Base-by-base conservation (phyloP, 257 asterid genomes). In the Solanum lycopersicoides region DNA sequence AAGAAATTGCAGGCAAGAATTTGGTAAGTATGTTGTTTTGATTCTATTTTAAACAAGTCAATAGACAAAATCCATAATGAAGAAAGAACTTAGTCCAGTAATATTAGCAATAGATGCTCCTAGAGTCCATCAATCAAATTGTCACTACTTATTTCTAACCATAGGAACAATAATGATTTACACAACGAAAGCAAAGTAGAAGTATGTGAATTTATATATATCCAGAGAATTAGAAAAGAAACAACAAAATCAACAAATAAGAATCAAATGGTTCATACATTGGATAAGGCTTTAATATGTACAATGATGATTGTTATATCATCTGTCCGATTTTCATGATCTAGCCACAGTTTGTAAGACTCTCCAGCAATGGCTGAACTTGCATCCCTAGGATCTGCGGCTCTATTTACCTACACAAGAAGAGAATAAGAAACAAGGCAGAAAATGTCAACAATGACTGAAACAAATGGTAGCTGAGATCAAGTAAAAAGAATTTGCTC, bases 261-360 rank as follows among this genome's bases (percentile, higher is more conserved):
- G 91, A 90, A 74, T 91, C 71, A 86, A 85, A 85, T 56, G 83
- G 86, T 91, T 92, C 94, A 93, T 91, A 92, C 97, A 93, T 90
- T 88, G 86, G 92, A 86, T 89, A 90, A 88, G 92, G 92, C 94
- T 90, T 94, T 95, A 88, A 94, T 88, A 90, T 93, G 98, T 93
- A 95, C 97, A 91, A 94, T 90, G 94, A 95, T 94, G 93, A 95
- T 88, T 8, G 99, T 97, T 84, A 97, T 97, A 90, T 97, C 99
- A 84, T 97, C 99, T 2, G 99, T 95, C 88, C 99, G 95, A 77
- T 92, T 97, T 89, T 97, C 99, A 71, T 94, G 90, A 93, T 95
- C 96, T 88, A 97, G 90, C 99, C 99, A 97, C 63, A 92, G 86
- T 87, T 95, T 97, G 95, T 94, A 97, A 1, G 99, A 93, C 88